Conservation (phyloP, 1,139 yeast genomes). For the Scheffersomyces illinoinensis region DNA sequence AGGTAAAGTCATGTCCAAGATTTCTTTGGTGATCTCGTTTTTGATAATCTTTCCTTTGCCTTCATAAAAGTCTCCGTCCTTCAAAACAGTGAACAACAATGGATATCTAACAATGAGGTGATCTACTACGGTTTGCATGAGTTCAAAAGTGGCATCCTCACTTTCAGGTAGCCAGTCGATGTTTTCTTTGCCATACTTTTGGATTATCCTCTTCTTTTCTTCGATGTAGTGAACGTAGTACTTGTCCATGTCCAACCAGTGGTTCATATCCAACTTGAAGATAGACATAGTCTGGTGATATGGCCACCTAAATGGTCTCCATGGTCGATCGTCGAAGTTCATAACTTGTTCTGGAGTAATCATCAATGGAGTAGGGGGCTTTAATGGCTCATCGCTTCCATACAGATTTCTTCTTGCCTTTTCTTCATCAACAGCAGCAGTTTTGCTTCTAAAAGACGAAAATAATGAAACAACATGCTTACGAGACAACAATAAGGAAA, state of each 20-base stretch:
- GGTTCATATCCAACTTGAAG: conserved; percentile 65
- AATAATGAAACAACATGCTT: conserved; percentile 11
- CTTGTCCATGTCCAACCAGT: conserved; percentile 81
- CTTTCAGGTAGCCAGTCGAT: conserved; percentile 70
- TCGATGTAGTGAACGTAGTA: conserved; percentile 65
- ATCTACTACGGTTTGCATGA: conserved; percentile 60
- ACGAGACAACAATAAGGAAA: conserved; percentile 14
- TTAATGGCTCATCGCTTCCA: conserved; percentile 14
- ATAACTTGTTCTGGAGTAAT: conserved; percentile 68
- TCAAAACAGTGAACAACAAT: conserved; percentile 54
- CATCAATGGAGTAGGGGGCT: conserved; percentile 55
- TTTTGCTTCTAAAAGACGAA: conserved; percentile 2
- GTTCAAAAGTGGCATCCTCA: conserved; percentile 61
- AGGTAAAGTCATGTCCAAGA: conserved; percentile 59
- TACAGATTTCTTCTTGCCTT: conserved; percentile 9
- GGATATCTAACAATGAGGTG: conserved; percentile 68
- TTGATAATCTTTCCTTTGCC: conserved; percentile 43
- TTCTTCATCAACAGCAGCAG: not conserved
- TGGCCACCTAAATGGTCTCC: conserved; percentile 83
- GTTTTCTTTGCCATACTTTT: conserved; percentile 59
- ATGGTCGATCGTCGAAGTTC: conserved; percentile 70
- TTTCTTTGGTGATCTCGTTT: conserved; percentile 63
- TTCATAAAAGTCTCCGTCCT: conserved; percentile 23
- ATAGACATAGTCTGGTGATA: conserved; percentile 81
- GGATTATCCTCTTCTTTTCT: conserved; percentile 60